Percentiles rank a stretch among this genome's conserved stretches.
These are phyloP conservation scores for Mortierella claussenii DNA, from an alignment of 192 early-diverging fungal species.

Conservation along the genomic window DNA sequence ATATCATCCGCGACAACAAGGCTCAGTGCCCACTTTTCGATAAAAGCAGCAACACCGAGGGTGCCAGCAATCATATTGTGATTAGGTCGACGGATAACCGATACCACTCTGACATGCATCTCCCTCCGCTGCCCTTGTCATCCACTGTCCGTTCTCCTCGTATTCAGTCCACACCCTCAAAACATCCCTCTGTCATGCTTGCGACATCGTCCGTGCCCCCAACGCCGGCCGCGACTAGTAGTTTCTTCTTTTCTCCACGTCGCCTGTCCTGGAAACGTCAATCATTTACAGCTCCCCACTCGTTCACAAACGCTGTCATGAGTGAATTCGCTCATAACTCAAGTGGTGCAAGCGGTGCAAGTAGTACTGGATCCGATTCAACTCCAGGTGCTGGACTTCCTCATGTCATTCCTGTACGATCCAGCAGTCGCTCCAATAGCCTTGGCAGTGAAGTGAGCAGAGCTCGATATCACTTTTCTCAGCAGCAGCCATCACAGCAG, in stretches of 20 bases:
- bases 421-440: neutral
- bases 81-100: neutral
- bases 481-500: neutral
- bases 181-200: too few species aligned
- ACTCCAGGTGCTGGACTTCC: neutral
- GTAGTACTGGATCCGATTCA: neutral
- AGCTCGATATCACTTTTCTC: neutral
- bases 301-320: neutral
- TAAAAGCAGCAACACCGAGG: too few species aligned
- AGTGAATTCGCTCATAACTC: neutral
- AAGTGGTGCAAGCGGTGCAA: neutral
- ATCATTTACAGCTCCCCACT: neutral
- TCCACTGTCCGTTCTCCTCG: conserved; percentile 16
- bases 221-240: neutral
- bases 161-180: conserved; percentile 5
- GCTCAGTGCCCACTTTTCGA: too few species aligned
- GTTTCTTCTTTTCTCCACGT: neutral
- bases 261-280: neutral
- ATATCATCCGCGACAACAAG: neutral
- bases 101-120: neutral
- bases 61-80: neutral
- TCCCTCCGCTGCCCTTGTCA: conserved; percentile 9
- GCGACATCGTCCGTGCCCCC: neutral
- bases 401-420: neutral
- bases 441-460: neutral